Evolutionary conservation across 1,139 yeast genomes (phyloP), one percentile per base, ranked within the genome.

Genomic region (Hemisphaericaspora lyxosophila): DNA sequence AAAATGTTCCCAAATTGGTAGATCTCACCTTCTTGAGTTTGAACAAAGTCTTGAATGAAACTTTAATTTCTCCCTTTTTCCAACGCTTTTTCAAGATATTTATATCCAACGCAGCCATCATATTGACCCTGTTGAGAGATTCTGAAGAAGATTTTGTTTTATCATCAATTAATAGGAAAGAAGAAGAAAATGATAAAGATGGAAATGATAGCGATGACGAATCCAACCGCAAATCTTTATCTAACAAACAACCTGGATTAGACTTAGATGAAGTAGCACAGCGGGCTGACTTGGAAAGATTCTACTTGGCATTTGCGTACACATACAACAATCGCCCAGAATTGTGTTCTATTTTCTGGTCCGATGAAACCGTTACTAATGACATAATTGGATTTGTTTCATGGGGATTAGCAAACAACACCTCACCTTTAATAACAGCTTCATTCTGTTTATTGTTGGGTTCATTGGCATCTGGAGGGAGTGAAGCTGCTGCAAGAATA

Each of bases 371-470:
- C 35, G 41, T 45, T 4, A 49, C 54, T 9, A 52, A 48, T 38
- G 73, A 70, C 36, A 50, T 68, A 9, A 73, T 79, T 50, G 97
- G 96, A 0, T 90, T 92, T 50, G 68, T 90, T 35, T 77, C 77
- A 32, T 90, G 97, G 97, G 95, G 95, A 0, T 73, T 94, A 4
- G 80, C 82, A 41, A 85, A 90, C 51, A 88, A 85, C 45, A 67
- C 75, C 1, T 86, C 92, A 11, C 83, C 94, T 5, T 67, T 89
- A 39, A 88, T 90, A 67, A 78, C 88, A 35, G 84, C 97, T 0
- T 77, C 96, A 0, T 89, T 84, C 51, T 81, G 92, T 47, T 71
- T 87, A 42, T 74, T 92, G 71, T 65, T 92, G 39, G 82, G 94
- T 2, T 82, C 95, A 4, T 67, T 92, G 31, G 70, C 92, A 0